Base-by-base conservation (phyloP, 2,329 filamentous ascomycete species). In the Paecilomyces formosus region DNA sequence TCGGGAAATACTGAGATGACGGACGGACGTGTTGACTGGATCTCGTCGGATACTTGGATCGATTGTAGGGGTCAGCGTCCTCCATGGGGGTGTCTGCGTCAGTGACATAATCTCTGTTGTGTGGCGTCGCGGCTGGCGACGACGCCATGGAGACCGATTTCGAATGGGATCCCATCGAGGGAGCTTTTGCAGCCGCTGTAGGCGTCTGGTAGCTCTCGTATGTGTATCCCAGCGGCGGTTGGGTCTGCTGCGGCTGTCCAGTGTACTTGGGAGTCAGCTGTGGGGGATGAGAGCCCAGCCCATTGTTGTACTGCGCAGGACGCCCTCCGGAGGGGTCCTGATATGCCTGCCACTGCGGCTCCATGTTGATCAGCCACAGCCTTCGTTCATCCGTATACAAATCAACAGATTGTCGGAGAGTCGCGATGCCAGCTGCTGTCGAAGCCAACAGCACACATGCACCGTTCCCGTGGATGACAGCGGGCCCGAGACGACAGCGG, bases 51-150 rank as follows among this genome's bases (percentile, higher is more conserved):
- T 96, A 96, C 75, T 96, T 96, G 70, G 90, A 86, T 74, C 87
- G 85, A 69, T 88, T 87, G 76, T 95, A 95, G 54, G 89, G 85
- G 74, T 96, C 92, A 61, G 85, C 85, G 74, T 96, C 92, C 75
- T 94, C 90, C 92, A 97, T 97, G 61, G 87, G 80, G 59, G 90
- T 82, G 76, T 92, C 89, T 68, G 86, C 85, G 71, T 88, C 90
- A 64, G 84, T 84, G 76, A 74, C 73, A 69, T 77, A 78, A 66
- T 90, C 88, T 78, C 87, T 86, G 68, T 82, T 74, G 68, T 85
- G 83, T 65, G 83, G 79, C 63, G 80, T 81, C 59, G 76, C 74
- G 68, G 84, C 78, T 62, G 86, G 81, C 58, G 86, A 86, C 45
- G 81, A 79, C 60, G 80, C 79, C 68, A 85, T 78, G 67, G 83